Conservation (phyloP, 768 basidiomycete species). For the Cyathus striatus region DNA sequence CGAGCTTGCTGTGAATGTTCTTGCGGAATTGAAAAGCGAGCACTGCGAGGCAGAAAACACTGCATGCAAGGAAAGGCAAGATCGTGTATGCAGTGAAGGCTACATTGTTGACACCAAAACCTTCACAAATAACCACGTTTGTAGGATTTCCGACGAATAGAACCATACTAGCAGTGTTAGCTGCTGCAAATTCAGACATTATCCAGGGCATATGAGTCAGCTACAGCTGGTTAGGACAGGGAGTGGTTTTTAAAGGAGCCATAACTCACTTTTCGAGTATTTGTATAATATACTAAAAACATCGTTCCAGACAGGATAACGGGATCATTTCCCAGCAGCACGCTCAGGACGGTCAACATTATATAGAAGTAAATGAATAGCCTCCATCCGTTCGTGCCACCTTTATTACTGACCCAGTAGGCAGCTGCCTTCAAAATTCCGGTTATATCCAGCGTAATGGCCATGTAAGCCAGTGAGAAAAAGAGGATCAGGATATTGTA, state of each 20-base stretch:
- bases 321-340: conserved; percentile 80
- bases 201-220: conserved; percentile 51
- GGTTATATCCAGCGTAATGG: conserved; percentile 77
- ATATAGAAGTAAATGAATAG: conserved; percentile 70
- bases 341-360: conserved; percentile 65
- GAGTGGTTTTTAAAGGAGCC: too few relatives aligned
- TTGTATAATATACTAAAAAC: conserved; percentile 79
- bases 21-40: conserved; percentile 48
- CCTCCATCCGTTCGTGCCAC: conserved; percentile 54
- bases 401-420: conserved; percentile 70
- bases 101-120: conserved; percentile 62
- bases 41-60: conserved; percentile 44
- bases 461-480: conserved; percentile 79
- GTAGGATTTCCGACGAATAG: conserved; percentile 80
- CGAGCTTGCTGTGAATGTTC: conserved; percentile 39
- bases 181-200: conserved; percentile 61
- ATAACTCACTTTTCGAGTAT: conserved; percentile 40
- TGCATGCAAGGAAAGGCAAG: conserved; percentile 60
- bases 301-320: conserved; percentile 82
- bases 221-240: too few relatives aligned
- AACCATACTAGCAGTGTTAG: conserved; percentile 60
- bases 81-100: conserved; percentile 71
- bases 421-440: conserved; percentile 77
- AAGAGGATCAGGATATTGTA: conserved; percentile 86
- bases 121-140: conserved; percentile 79